Conservation (phyloP, 345 rosid species). For the Camelina sativa region DNA sequence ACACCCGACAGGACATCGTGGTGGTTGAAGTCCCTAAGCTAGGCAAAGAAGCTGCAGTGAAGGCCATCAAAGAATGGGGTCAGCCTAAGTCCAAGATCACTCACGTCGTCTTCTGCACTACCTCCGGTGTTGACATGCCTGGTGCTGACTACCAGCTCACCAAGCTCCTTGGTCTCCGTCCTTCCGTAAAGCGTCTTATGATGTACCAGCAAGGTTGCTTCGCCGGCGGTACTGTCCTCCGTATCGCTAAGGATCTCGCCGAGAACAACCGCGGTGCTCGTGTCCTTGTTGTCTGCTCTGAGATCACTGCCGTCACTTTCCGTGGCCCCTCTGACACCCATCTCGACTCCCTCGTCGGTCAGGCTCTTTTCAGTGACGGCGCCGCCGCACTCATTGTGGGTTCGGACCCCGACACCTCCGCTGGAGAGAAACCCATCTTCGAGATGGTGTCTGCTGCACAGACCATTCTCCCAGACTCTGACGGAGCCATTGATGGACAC, state of each 20-base stretch:
- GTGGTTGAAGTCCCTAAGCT: constrained; percentile 81
- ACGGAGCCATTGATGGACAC: constrained; percentile 74
- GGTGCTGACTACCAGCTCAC: constrained; percentile 94
- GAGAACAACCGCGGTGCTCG: constrained; percentile 84
- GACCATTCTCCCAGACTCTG: constrained; percentile 74
- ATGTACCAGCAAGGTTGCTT: constrained; percentile 76
- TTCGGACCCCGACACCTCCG: constrained; percentile 54
- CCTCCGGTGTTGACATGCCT: constrained; percentile 92
- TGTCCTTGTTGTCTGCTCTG: constrained; percentile 77
- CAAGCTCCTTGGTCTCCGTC: constrained; percentile 77
- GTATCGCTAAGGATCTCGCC: constrained; percentile 80
- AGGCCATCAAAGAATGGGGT: constrained; percentile 86
- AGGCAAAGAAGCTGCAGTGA: constrained; percentile 77
- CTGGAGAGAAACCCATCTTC: constrained; percentile 62
- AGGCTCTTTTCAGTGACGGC: constrained; percentile 73
- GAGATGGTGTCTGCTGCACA: constrained; percentile 71
- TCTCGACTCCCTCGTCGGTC: constrained; percentile 72
- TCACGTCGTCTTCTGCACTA: constrained; percentile 81
- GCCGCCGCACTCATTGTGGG: constrained; percentile 75
- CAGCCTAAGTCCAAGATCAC: constrained; percentile 89
- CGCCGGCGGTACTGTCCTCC: constrained; percentile 85
- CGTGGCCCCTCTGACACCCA: constrained; percentile 79
- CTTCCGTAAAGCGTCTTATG: constrained; percentile 78
- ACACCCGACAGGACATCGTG: constrained; percentile 75
- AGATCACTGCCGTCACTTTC: constrained; percentile 78